Evolutionary conservation across 2,329 filamentous ascomycete species (phyloP).

Genomic region (Cryphonectria parasitica): DNA sequence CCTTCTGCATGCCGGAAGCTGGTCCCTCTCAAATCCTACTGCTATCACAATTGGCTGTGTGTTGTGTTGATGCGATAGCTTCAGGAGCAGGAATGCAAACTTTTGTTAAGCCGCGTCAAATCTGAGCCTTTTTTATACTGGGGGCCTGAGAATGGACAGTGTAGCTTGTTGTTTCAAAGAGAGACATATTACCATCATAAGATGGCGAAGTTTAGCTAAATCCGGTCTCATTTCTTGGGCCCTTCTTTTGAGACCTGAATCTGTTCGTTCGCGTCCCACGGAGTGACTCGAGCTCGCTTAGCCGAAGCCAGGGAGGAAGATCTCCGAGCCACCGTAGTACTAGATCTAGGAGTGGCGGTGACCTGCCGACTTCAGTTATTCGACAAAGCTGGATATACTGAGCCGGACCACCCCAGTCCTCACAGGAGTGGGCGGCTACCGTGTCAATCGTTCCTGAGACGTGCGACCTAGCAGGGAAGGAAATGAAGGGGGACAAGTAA

Average conservation of each 20-base stretch:
- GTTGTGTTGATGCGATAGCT: not conserved
- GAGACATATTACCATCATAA: slow-evolving; percentile 10
- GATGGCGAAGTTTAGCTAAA: too few species aligned
- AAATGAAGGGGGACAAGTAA: not conserved
- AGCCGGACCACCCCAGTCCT: not conserved
- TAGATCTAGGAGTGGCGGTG: slow-evolving; percentile 4
- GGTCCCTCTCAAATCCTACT: not conserved
- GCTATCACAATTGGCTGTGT: not conserved
- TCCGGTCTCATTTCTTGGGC: not conserved
- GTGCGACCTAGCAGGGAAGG: slow-evolving; percentile 14
- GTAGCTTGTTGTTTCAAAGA: slow-evolving; percentile 4
- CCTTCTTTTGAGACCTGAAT: not conserved
- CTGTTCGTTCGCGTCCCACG: slow-evolving; percentile 3
- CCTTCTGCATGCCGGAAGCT: not conserved
- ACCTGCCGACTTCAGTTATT: slow-evolving; percentile 8
- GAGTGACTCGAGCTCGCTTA: slow-evolving; percentile 15
- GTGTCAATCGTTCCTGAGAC: slow-evolving; percentile 17
- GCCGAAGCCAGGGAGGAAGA: slow-evolving; percentile 13
- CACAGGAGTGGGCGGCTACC: slow-evolving; percentile 15
- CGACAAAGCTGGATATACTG: not conserved
- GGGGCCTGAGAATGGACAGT: not conserved
- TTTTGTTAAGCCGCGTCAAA: not conserved
- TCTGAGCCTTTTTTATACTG: not conserved
- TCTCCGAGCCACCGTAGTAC: slow-evolving; percentile 1
- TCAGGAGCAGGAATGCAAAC: not conserved